These are phyloP conservation scores for Gossypium anomalum DNA, from an alignment of 345 rosid species.

Conservation along the genomic window DNA sequence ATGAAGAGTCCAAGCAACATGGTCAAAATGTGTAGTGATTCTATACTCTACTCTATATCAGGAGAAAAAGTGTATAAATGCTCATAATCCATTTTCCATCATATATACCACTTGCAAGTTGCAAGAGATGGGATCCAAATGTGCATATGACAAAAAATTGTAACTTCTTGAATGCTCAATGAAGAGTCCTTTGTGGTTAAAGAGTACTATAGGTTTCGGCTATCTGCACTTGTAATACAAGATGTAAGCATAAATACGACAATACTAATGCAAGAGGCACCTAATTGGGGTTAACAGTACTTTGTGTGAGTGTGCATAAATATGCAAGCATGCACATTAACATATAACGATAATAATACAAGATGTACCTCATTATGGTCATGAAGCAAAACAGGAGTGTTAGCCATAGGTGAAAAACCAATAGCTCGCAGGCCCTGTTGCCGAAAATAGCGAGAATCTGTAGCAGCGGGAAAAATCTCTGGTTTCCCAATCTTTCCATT, in stretches of 20 bases:
- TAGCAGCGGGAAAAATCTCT: constrained; percentile 86
- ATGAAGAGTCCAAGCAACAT: too few relatives aligned
- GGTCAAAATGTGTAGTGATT: neutral
- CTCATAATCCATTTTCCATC: neutral
- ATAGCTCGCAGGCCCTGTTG: constrained; percentile 64
- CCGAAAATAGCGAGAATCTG: constrained; percentile 81
- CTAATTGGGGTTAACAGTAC: too few relatives aligned
- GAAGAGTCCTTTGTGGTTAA: neutral
- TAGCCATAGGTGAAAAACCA: constrained; percentile 90
- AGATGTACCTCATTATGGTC: constrained; percentile 81
- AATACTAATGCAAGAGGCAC: too few relatives aligned
- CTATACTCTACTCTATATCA: neutral
- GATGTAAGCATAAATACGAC: too few relatives aligned
- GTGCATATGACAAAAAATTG: neutral
- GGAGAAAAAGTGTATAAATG: neutral
- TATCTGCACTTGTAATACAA: neutral
- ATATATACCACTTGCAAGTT: neutral
- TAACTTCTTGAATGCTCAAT: neutral
- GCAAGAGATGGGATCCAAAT: neutral
- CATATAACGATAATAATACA: neutral
- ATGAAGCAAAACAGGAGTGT: constrained; percentile 85
- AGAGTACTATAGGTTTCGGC: neutral
- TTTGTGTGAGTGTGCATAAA: neutral
- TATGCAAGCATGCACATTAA: neutral
- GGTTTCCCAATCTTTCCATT: constrained; percentile 65